Percentiles rank a stretch among this genome's conserved stretches.
Evolutionary conservation across 352 stramenopile genomes (phyloP).

Genomic region (Phytophthora tubulina): DNA sequence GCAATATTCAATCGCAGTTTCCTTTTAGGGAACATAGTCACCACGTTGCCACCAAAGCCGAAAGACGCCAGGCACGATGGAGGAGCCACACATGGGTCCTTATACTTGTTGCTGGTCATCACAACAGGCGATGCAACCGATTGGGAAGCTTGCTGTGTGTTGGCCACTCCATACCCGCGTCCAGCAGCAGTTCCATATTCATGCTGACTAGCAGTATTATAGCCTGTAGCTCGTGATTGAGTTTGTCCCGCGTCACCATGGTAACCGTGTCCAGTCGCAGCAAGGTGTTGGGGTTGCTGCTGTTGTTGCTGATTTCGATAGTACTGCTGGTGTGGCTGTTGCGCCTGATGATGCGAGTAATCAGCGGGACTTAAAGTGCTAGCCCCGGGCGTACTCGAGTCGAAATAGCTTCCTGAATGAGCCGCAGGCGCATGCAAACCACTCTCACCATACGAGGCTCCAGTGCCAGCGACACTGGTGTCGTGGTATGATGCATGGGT

Average conservation of each 20-base stretch:
- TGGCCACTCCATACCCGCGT: slow-evolving; percentile 14
- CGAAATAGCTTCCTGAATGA: slow-evolving; percentile 24
- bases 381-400: slow-evolving; percentile 17
- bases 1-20: slow-evolving; percentile 83
- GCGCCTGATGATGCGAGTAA: slow-evolving; percentile 31
- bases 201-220: slow-evolving; percentile 18
- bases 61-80: slow-evolving; percentile 84
- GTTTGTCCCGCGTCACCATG: slow-evolving; percentile 7
- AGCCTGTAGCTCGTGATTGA: slow-evolving; percentile 24
- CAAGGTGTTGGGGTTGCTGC: slow-evolving; percentile 27
- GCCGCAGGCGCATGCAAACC: slow-evolving; percentile 19
- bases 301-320: slow-evolving; percentile 24
- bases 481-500: slow-evolving; percentile 18
- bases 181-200: slow-evolving; percentile 22
- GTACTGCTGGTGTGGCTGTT: slow-evolving; percentile 26
- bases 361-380: slow-evolving; percentile 11
- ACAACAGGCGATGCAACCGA: slow-evolving; percentile 24
- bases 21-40: slow-evolving; percentile 90
- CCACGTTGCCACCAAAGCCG: slow-evolving; percentile 90
- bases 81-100: slow-evolving; percentile 80
- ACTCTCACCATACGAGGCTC: slow-evolving; percentile 13
- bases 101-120: slow-evolving; percentile 80
- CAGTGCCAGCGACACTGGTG: background rate
- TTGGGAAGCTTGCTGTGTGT: slow-evolving; percentile 25
- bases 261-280: slow-evolving; percentile 19